These are phyloP conservation scores for Beta lomatogona DNA, from an alignment of 179 eudicot species.

Conservation along the genomic window DNA sequence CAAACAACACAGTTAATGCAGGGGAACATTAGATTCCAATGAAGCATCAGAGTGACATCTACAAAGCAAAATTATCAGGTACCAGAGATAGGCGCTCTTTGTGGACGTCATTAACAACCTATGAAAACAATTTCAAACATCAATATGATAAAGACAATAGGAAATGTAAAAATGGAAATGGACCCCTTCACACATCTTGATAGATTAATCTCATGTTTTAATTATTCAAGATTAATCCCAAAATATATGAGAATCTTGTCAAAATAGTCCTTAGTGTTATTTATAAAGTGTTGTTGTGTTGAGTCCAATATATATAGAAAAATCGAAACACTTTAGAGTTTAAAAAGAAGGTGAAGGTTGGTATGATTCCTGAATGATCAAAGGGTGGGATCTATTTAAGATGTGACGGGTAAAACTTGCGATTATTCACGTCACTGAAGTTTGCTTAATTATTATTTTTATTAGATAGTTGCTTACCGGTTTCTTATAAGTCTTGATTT, in stretches of 20 bases:
- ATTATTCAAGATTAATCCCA: not conserved
- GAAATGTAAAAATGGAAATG: not conserved
- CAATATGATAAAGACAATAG: not conserved
- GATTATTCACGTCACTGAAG: not conserved
- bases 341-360: not conserved
- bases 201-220: not conserved
- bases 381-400: not conserved
- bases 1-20: not conserved
- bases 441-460: not conserved
- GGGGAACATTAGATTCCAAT: not conserved
- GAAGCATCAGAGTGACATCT: not conserved
- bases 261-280: not conserved
- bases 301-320: not conserved
- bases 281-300: not conserved
- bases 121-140: slow-evolving; percentile 25
- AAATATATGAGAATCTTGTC: not conserved
- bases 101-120: slow-evolving; percentile 64
- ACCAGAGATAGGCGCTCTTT: slow-evolving; percentile 77
- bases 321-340: too few relatives aligned
- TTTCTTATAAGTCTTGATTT: slow-evolving; percentile 71
- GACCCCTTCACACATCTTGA: not conserved
- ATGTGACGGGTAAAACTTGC: not conserved
- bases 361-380: not conserved
- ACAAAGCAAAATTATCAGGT: slow-evolving; percentile 15
- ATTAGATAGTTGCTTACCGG: slow-evolving; percentile 52